phyloP scores from a whole-genome alignment of 768 basidiomycete species.

The Pleurotus sapidus region DNA sequence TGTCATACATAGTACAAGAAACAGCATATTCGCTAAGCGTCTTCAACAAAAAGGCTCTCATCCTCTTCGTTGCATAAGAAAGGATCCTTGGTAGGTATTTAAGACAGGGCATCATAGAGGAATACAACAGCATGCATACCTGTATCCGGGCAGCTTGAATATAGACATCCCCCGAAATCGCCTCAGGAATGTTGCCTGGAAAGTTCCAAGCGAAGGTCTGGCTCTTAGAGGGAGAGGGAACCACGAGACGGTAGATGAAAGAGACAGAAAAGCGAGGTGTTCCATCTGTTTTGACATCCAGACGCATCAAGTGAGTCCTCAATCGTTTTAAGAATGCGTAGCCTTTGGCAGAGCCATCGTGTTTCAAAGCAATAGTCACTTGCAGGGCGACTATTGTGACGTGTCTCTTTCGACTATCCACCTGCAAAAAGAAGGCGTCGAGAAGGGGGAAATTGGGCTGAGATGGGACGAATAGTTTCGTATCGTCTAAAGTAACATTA shows the following conservation, averaged over 20 bases:
- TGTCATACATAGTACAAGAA: too few species aligned
- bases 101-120: too few species aligned
- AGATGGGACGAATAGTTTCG: not conserved
- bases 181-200: not conserved
- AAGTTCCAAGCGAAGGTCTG: not conserved
- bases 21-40: too few species aligned
- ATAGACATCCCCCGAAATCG: not conserved
- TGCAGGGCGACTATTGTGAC: not conserved
- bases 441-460: not conserved
- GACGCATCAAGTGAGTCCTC: not conserved
- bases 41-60: too few species aligned
- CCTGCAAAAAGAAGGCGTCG: not conserved
- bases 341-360: not conserved
- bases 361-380: not conserved
- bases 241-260: conserved; percentile 1
- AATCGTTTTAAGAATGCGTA: not conserved
- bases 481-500: not conserved
- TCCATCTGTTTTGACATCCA: not conserved
- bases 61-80: too few species aligned
- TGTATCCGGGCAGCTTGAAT: not conserved
- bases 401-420: too few species aligned
- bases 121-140: not conserved
- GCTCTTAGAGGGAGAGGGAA: not conserved
- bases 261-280: not conserved
- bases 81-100: too few species aligned